Evolutionary conservation across 2,329 filamentous ascomycete species (phyloP).

Genomic region (Aspergillus quadrilineatus): DNA sequence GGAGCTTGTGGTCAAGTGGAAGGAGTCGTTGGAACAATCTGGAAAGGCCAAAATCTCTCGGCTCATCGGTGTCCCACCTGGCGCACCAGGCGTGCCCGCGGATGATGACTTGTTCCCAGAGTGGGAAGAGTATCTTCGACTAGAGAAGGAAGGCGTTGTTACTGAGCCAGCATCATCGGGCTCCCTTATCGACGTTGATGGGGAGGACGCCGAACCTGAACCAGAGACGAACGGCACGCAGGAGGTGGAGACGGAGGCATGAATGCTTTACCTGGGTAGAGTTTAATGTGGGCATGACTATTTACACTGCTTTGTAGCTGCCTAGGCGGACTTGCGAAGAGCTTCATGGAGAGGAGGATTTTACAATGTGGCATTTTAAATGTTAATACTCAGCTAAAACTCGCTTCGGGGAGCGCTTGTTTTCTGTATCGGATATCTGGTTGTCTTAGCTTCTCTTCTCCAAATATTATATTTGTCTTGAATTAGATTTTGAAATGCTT

Average conservation of each 20-base stretch:
- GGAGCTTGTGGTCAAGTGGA: conserved; percentile 74
- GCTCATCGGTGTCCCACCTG: conserved; percentile 76
- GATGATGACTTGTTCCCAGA: conserved; percentile 88
- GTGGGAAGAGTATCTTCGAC: conserved; percentile 84
- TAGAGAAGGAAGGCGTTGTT: conserved; percentile 70
- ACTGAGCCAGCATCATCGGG: conserved; percentile 39
- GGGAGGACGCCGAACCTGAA: conserved; percentile 22
- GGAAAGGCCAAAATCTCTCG: conserved; percentile 85
- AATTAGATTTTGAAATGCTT: neutral
- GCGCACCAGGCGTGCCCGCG: conserved; percentile 56
- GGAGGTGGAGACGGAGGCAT: conserved; percentile 27
- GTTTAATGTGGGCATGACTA: conserved; percentile 8
- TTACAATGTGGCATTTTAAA: conserved; percentile 1
- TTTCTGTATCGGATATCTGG: conserved; percentile 7
- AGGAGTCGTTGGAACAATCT: conserved; percentile 74
- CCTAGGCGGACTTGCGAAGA: neutral
- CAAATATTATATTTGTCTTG: conserved; percentile 17
- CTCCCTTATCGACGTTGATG: conserved; percentile 44
- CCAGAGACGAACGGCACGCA: conserved; percentile 34
- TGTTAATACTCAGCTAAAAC: conserved; percentile 13
- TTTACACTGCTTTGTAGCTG: conserved; percentile 4
- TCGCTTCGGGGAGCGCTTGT: conserved; percentile 9
- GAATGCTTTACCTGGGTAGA: neutral
- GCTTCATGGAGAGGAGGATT: neutral
- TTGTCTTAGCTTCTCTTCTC: neutral